These are phyloP conservation scores for Paxillus involutus DNA, from an alignment of 768 basidiomycete species.

Conservation along the genomic window DNA sequence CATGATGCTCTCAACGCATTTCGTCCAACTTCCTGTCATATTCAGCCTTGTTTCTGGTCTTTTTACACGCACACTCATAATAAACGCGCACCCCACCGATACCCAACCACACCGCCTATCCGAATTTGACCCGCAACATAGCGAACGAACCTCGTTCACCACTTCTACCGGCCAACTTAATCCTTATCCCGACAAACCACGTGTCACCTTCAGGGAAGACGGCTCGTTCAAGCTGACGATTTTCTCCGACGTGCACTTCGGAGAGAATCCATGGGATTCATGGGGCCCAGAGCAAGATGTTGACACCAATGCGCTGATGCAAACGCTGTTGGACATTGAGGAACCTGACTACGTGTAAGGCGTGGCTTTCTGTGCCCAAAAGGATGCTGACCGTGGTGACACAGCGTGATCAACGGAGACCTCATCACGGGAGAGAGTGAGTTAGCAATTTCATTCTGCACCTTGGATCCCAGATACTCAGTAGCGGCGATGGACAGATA, in stretches of 20 bases:
- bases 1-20: too few relatives aligned
- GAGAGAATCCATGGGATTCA: conserved; percentile 69
- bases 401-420: conserved; percentile 71
- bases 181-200: conserved; percentile 47
- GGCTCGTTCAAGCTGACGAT: conserved; percentile 72
- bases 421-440: conserved; percentile 71
- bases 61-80: too few relatives aligned
- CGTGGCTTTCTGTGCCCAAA: not conserved
- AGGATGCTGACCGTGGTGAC: conserved; percentile 1
- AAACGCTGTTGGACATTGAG: conserved; percentile 53
- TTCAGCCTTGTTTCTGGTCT: not conserved
- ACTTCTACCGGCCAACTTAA: conserved; percentile 20
- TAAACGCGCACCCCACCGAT: not conserved
- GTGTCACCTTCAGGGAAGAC: conserved; percentile 54
- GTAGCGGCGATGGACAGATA: conserved; percentile 39
- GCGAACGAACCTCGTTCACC: too few relatives aligned
- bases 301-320: conserved; percentile 62
- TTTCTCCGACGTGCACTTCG: conserved; percentile 76
- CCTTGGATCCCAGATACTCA: not conserved
- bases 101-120: not conserved
- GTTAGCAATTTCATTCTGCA: conserved; percentile 4
- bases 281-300: conserved; percentile 70
- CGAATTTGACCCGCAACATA: too few relatives aligned
- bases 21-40: too few relatives aligned
- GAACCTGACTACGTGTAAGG: conserved; percentile 69